Evolutionary conservation across 768 basidiomycete genomes (phyloP), one percentile per base, ranked within the genome.

Genomic region (Auriscalpium orientale): DNA sequence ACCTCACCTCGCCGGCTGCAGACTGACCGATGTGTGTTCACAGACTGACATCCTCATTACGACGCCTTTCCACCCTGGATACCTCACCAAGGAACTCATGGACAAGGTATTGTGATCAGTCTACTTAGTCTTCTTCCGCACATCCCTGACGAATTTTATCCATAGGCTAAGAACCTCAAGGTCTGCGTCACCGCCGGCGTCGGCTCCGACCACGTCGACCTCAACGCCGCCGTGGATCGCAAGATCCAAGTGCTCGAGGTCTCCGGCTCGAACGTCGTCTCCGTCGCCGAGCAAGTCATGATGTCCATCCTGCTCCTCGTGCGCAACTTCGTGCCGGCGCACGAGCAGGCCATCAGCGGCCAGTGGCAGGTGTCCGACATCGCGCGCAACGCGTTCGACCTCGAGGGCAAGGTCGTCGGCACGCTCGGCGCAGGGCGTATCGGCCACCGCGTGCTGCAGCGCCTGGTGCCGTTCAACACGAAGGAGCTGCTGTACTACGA

Each of bases 141-240:
- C 43, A 16, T 22, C 40, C 37, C 36, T 33, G 13, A 28, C 28
- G 2, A 16, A 49, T 5, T 28, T 2, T 28, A 3, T 4, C 47
- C 8, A 9, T 4, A 89, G 79, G 88, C 90, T 21, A 84, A 85
- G 69, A 90, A 91, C 59, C 79, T 93, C 58, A 91, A 89, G 71
- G 69, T 91, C 51, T 86, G 85, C 64, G 79, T 91, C 61, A 93
- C 90, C n/a, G 90, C 89, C 58, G 89, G 89, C 68, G 89, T 91
- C 36, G 88, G 89, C 8, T 88, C 84, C 13, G 22, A n/a, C n/a
- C n/a, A n/a, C n/a, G n/a, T n/a, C n/a, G n/a, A n/a, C n/a, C n/a
- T n/a, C n/a, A n/a, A n/a, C n/a, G 28, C 28, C 28, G 28, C 28
- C 28, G 28, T 28, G 28, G 28, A 28, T 28, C 4, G 28, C 5